Conservation (phyloP, 257 asterid genomes). For the Solanum megistacrolobum region DNA sequence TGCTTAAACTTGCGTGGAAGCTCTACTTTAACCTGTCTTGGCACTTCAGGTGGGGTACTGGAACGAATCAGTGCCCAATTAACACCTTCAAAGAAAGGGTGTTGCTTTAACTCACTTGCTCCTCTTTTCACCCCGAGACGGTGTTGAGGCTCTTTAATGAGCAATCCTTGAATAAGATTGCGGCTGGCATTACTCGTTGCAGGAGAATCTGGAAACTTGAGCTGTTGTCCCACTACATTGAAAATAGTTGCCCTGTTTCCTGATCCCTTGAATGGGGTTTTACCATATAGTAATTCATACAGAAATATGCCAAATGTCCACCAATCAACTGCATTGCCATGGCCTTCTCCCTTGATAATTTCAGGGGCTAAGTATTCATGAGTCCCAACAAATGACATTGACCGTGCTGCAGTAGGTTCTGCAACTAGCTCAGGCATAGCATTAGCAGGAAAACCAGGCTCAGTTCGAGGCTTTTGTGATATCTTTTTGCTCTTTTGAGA, state of each 20-base stretch:
- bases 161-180: slow-evolving; percentile 21
- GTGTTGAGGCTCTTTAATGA: slow-evolving; percentile 26
- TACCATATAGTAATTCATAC: slow-evolving; percentile 23
- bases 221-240: slow-evolving; percentile 28
- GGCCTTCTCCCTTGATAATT: slow-evolving; percentile 32
- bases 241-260: slow-evolving; percentile 26
- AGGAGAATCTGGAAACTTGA: slow-evolving; percentile 24
- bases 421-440: slow-evolving; percentile 22
- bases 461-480: slow-evolving; percentile 1
- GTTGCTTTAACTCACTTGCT: slow-evolving; percentile 31
- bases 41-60: slow-evolving; percentile 34
- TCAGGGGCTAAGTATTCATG: slow-evolving; percentile 34
- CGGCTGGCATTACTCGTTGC: slow-evolving; percentile 24
- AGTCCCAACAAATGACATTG: slow-evolving; percentile 30
- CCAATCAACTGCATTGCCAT: slow-evolving; percentile 35
- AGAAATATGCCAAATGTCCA: slow-evolving; percentile 31
- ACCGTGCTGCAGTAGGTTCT: slow-evolving; percentile 28
- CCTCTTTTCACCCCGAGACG: slow-evolving; percentile 32
- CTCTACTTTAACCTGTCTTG: slow-evolving; percentile 18
- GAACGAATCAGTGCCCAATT: slow-evolving; percentile 39
- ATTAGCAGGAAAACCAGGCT: slow-evolving; percentile 9
- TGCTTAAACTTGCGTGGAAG: slow-evolving; percentile 3
- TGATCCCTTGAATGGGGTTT: slow-evolving; percentile 28
- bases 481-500: slow-evolving; percentile 17
- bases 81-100: slow-evolving; percentile 29